These are phyloP conservation scores for Yamadazyma oceani DNA, from an alignment of 1,139 yeast genomes.

Conservation along the genomic window DNA sequence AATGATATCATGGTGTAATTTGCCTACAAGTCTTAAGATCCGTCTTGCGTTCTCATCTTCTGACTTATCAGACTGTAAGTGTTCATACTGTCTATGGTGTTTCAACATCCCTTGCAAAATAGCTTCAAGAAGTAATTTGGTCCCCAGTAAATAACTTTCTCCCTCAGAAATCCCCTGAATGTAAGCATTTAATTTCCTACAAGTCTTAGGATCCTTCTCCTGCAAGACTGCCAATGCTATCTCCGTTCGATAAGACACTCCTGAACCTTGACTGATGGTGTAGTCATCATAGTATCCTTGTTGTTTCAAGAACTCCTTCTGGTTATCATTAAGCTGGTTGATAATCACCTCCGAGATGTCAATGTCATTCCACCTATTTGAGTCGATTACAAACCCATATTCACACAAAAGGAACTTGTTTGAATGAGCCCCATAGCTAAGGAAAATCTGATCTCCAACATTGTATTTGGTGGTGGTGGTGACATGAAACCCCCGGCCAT, in stretches of 20 bases:
- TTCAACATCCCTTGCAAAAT: conserved; percentile 32
- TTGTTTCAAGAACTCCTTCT: conserved; percentile 47
- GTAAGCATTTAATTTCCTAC: conserved; percentile 29
- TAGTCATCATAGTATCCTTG: conserved; percentile 71
- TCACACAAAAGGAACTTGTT: conserved; percentile 80
- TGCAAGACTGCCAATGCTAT: conserved; percentile 70
- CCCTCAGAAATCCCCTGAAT: conserved; percentile 50
- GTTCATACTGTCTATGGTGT: too few relatives aligned
- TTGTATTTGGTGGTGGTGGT: conserved; percentile 35
- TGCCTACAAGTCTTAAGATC: too few relatives aligned
- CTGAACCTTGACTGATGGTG: conserved; percentile 52
- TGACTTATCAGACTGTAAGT: too few relatives aligned
- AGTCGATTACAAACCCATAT: conserved; percentile 70
- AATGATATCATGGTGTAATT: too few relatives aligned
- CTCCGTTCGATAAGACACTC: conserved; percentile 69
- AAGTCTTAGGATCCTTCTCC: conserved; percentile 37
- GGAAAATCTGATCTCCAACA: conserved; percentile 57
- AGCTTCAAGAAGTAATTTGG: conserved; percentile 27
- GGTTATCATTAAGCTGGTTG: conserved; percentile 36
- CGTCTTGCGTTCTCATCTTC: too few relatives aligned
- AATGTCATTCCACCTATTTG: conserved; percentile 68
- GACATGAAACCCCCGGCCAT: conserved; percentile 53
- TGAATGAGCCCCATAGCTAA: conserved; percentile 87
- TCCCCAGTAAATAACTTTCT: conserved; percentile 30
- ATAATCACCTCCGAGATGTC: conserved; percentile 54